Conservation (phyloP, 768 basidiomycete genomes). For the Trametes coccinea region DNA sequence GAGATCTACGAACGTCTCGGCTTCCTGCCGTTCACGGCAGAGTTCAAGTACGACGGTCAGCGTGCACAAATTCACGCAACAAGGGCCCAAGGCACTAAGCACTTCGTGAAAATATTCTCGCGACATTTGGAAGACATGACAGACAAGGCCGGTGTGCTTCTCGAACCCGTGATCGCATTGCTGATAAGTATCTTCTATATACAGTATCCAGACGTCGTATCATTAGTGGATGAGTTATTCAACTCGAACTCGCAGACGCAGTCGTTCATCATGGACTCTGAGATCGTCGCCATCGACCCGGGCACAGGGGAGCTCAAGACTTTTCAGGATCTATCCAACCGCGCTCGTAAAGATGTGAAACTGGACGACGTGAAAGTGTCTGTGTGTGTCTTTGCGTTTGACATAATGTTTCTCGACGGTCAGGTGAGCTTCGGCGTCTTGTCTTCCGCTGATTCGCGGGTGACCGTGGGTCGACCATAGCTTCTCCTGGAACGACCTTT, state of each 20-base stretch:
- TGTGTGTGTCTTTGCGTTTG: constrained; percentile 87
- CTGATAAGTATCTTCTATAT: constrained; percentile 16
- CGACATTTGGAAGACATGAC: constrained; percentile 94
- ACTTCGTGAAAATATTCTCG: constrained; percentile 70
- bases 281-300: constrained; percentile 82
- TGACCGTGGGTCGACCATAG: constrained; percentile 38
- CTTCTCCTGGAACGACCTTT: constrained; percentile 68
- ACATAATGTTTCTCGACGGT: constrained; percentile 84
- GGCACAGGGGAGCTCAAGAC: constrained; percentile 61
- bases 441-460: constrained; percentile 4
- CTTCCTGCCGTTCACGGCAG: constrained; percentile 71
- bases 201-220: constrained; percentile 82
- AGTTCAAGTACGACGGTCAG: constrained; percentile 92
- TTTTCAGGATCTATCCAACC: constrained; percentile 85
- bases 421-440: constrained; percentile 50
- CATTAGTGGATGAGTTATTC: constrained; percentile 56
- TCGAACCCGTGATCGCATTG: constrained; percentile 8
- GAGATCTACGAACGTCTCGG: constrained; percentile 79
- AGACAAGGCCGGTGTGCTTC: constrained; percentile 55
- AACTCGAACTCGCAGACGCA: constrained; percentile 39
- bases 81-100: constrained; percentile 32
- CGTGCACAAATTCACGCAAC: constrained; percentile 76
- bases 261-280: constrained; percentile 83
- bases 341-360: constrained; percentile 81
- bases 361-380: constrained; percentile 72